phyloP scores from a whole-genome alignment of 2,329 filamentous ascomycete genomes.

The Exophiala sp. region DNA sequence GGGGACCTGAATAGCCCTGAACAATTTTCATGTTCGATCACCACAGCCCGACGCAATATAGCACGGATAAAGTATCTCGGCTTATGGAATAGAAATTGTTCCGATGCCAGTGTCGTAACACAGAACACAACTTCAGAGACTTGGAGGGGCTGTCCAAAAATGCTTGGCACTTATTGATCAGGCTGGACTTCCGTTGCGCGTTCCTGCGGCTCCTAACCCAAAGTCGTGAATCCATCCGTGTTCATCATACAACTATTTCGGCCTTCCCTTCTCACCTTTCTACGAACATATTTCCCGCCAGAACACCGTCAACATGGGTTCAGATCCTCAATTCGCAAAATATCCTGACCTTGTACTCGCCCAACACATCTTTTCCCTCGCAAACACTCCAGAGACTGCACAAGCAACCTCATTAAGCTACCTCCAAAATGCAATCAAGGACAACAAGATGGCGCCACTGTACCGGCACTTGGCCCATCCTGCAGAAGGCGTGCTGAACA shows the following conservation, averaged over 20 bases:
- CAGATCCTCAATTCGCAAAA: conserved; percentile 64
- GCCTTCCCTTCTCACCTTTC: not conserved
- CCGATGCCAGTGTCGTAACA: too few relatives aligned
- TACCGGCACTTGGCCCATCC: conserved; percentile 65
- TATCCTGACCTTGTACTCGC: conserved; percentile 62
- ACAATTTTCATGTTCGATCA: too few relatives aligned
- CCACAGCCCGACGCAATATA: too few relatives aligned
- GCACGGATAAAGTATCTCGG: too few relatives aligned
- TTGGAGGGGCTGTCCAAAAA: too few relatives aligned
- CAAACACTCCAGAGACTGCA: conserved; percentile 55
- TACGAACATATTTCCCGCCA: not conserved
- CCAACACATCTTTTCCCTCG: conserved; percentile 66
- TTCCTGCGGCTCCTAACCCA: too few relatives aligned
- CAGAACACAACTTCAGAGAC: too few relatives aligned
- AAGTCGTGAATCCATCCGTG: too few relatives aligned
- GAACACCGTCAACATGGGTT: conserved; percentile 43
- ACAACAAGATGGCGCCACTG: conserved; percentile 65
- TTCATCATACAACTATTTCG: not conserved
- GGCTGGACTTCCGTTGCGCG: too few relatives aligned
- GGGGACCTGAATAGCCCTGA: too few relatives aligned
- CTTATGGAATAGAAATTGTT: too few relatives aligned
- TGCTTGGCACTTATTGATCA: too few relatives aligned
- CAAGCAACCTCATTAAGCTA: conserved; percentile 56
- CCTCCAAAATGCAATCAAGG: conserved; percentile 61
- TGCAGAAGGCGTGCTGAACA: conserved; percentile 73